Percentiles rank a stretch among this genome's conserved stretches.
These are phyloP conservation scores for Penicillium digitatum DNA, from an alignment of 2,329 filamentous ascomycete species.

Conservation along the genomic window DNA sequence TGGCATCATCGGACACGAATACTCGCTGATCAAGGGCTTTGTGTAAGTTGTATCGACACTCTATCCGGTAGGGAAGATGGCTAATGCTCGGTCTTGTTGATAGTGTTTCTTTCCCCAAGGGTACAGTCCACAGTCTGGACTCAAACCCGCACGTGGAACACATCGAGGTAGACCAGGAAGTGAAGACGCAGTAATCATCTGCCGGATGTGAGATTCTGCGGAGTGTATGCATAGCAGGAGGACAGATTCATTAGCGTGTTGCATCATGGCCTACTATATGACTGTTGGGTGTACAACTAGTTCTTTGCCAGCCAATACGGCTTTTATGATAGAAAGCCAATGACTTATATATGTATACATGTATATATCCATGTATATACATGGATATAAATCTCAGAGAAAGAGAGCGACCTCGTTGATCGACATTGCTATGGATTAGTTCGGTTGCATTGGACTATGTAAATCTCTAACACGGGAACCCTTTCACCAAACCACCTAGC, in stretches of 20 bases:
- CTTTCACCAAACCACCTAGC: neutral
- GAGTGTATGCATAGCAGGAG: neutral
- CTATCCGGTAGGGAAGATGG: neutral
- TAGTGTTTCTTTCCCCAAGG: neutral
- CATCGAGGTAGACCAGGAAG: neutral
- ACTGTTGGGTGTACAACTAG: neutral
- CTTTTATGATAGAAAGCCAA: neutral
- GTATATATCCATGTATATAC: too few species aligned
- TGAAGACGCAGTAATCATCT: neutral
- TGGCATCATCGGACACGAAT: constrained; percentile 3
- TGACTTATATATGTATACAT: neutral
- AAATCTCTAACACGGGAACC: neutral
- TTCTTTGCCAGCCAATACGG: neutral
- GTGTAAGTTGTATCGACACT: neutral
- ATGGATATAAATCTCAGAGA: too few species aligned
- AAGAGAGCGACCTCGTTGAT: neutral
- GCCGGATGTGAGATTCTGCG: neutral
- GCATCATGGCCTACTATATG: neutral
- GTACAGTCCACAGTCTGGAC: neutral
- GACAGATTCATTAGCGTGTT: neutral
- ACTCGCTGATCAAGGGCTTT: constrained; percentile 10
- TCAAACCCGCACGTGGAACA: constrained; percentile 1
- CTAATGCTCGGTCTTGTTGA: neutral
- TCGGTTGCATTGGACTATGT: neutral
- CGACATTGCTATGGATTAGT: neutral